Evolutionary conservation across 768 basidiomycete species (phyloP), one percentile per base, ranked within the genome.

Genomic region (Agrocybe pediades): DNA sequence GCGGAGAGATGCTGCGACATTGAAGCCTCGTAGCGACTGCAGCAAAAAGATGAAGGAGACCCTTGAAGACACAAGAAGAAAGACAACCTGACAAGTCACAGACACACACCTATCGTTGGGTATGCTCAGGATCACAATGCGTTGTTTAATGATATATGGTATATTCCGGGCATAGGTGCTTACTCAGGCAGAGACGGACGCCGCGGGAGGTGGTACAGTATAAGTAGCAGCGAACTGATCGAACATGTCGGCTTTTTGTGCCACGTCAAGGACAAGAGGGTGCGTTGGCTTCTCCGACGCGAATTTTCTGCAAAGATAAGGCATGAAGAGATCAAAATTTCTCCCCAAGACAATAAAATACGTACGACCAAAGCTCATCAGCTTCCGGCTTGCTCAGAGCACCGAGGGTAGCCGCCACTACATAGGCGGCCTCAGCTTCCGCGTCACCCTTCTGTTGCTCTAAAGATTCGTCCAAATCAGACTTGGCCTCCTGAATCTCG

Each of bases 381-480:
- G 78, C 81, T 46, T 91, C 88, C 2, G 69, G 61, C 58, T 77
- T 81, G 69, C 87, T 90, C 52, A 74, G 49, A 5, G 73, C 74
- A 13, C 77, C 82, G 33, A 92, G 69, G 5, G 86, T 83, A 6
- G 81, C 76, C 6, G 84, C 86, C 44, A 90, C 87, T 2, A 79
- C 76, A 63, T 78, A 75, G 1, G 84, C 90, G 6, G 87, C 88
- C 40, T 88, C 73, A 13, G 90, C 77, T 63, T 92, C 90, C 42
- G 79, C 68, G 61, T 89, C 83, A 8, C 67, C 79, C 53, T 75
- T 75, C 55, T 80, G 78, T 61, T 84, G 85, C 42, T 76, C 71
- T 20, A 88, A 66, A 11, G 90, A 84, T 66, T 92, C 90, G 58
- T 90, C 88, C 49, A 93, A 68, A 64, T 91, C 90, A 2, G 88